These are phyloP conservation scores for Calonectria pseudoturangicola DNA, from an alignment of 2,329 filamentous ascomycete genomes.

Conservation along the genomic window DNA sequence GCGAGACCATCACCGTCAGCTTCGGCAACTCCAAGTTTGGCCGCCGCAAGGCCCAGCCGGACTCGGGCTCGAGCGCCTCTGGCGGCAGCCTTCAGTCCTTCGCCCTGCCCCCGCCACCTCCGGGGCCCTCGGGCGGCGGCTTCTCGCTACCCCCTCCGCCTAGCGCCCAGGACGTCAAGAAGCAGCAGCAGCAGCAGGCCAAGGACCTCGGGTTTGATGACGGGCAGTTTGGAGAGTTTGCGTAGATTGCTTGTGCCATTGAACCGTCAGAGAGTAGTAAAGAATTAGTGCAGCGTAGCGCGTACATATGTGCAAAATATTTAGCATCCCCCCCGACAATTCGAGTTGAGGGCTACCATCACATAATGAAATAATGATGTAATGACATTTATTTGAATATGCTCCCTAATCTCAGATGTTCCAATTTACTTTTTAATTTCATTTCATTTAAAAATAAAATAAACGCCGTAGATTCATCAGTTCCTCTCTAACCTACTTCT, in stretches of 20 bases:
- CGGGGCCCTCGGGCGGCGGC: slow-evolving; percentile 61
- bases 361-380: slow-evolving; percentile 40
- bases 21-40: slow-evolving; percentile 75
- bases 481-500: no score
- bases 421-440: slow-evolving; percentile 1
- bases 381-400: slow-evolving; percentile 30
- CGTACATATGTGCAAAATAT: slow-evolving; percentile 36
- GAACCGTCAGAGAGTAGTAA: slow-evolving; percentile 20
- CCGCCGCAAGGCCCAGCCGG: slow-evolving; percentile 65
- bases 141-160: slow-evolving; percentile 81
- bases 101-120: slow-evolving; percentile 83
- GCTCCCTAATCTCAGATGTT: neutral
- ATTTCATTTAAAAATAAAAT: neutral
- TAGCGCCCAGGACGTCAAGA: slow-evolving; percentile 76
- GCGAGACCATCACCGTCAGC: slow-evolving; percentile 91
- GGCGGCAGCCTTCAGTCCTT: slow-evolving; percentile 72
- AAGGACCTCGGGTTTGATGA: slow-evolving; percentile 89
- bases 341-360: slow-evolving; percentile 21
- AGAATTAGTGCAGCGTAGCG: slow-evolving; percentile 35
- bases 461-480: neutral
- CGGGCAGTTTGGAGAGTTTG: slow-evolving; percentile 91
- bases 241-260: slow-evolving; percentile 57
- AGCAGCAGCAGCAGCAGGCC: slow-evolving; percentile 72
- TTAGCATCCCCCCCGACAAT: slow-evolving; percentile 22
- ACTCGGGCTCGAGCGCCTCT: slow-evolving; percentile 40